Base-by-base conservation (phyloP, 192 early-diverging fungal species). In the Backusella psychrophila region DNA sequence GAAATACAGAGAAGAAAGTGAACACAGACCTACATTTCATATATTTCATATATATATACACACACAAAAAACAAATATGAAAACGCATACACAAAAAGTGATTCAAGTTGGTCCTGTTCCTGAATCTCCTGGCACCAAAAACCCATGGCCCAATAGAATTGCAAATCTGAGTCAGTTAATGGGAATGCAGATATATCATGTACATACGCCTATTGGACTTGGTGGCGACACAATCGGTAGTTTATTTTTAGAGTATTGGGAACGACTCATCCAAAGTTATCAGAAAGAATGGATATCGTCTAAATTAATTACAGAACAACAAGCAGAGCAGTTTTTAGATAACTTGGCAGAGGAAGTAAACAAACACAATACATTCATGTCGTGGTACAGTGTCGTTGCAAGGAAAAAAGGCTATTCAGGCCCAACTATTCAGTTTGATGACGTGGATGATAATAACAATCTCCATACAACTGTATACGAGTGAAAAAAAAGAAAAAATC, bases 241-340 rank as follows among this genome's bases (percentile, higher is more conserved):
- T 71, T 44, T 77, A 53, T 41, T 77, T 31, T 29, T 69, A 63
- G 69, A 77, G 46, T 77, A 77, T 71, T 77, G 75, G 75, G 75
- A 77, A 34, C 42, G 69, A 29, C 42, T 39, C 3, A 49, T 77
- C 4, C 44, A 66, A 17, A 23, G 35, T 6, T 71, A 29, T 71
- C 53, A 59, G 29, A 69, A 53, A 44, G 39, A 71, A 29, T 77
- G 75, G 75, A 65, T 77, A 15, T 31, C 41, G 7, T 21, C 35
- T 15, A 77, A 71, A 42, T 26, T 59, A 21, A 77, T 77, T 26
- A 29, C 69, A 49, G 75, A 77, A 42, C 49, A 71, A 21, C 69
- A 77, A 63, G 14, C 71, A 7, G 56, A 77, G 19, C 38, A n/a
- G 14, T 39, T 39, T 29, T 4, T 71, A 8, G 53, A 77, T 15